Base-by-base conservation (phyloP, 2,329 filamentous ascomycete genomes). In the Monilinia laxa region DNA sequence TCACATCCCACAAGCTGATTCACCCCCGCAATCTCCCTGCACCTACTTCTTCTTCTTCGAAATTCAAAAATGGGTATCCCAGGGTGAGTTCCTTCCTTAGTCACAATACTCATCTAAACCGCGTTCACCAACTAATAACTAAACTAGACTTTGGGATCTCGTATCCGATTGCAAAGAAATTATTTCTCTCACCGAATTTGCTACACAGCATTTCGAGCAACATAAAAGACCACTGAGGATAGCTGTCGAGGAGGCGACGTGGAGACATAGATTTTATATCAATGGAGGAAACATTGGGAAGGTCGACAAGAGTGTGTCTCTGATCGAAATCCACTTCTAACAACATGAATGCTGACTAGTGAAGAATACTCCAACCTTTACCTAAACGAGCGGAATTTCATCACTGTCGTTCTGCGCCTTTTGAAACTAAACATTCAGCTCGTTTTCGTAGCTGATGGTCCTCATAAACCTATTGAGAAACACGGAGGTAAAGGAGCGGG, bases 191-290 rank as follows among this genome's bases (percentile, higher is more conserved):
- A 31, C 64, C 16, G 25, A 59, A 35, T 84, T 96, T 64, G 90
- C 92, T 40, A 83, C 91, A 47, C 85, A 91, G 51, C 89, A 91
- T 73, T 85, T 95, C 70, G 85, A 91, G 73, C 78, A 82, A 59
- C 86, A 86, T 14, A 83, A 85, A 40, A 84, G 88, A 2, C 92
- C 92, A 0, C 81, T 97, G 52, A 88, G 92, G 23, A 83, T 98
- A 53, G 93, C 94, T 45, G 90, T 98, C 70, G 93, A 98, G 75
- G 90, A 95, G 72, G 92, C 92, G 2, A 97, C 97, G 97, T 94
- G 94, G 89, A 96, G 58, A 51, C 28, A 60, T 51, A 51, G 49
- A 25, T 25, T 60, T 23, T 51, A 18, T 96, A 97, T 68, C 6
- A 51, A 9, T 47, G 45, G 45, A 20, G 45, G 67, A 2, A 51